These are phyloP conservation scores for Cladosporium sphaerospermum DNA, from an alignment of 2,329 filamentous ascomycete genomes.

Conservation along the genomic window DNA sequence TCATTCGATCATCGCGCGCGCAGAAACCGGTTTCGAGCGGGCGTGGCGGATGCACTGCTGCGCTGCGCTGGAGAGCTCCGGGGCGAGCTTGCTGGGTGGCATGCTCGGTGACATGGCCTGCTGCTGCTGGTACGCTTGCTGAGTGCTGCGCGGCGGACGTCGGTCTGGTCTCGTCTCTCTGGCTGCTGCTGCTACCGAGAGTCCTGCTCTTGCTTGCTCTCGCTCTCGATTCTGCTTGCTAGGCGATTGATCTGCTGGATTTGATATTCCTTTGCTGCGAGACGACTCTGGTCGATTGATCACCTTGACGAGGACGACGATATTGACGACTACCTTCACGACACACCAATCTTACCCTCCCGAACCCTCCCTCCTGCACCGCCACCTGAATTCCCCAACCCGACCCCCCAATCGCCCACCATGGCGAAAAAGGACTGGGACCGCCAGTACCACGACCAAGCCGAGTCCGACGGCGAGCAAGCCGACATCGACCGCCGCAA, in stretches of 20 bases:
- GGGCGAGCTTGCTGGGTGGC: not conserved
- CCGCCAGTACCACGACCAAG: conserved; percentile 6
- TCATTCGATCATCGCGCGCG: conserved; percentile 5
- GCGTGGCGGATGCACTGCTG: not conserved
- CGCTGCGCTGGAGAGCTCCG: not conserved
- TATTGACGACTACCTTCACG: not conserved
- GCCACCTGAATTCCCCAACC: too few relatives aligned
- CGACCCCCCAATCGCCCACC: not conserved
- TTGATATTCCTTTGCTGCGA: too few relatives aligned
- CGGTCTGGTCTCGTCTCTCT: not conserved
- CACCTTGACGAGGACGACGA: not conserved
- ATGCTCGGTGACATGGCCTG: not conserved
- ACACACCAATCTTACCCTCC: too few relatives aligned
- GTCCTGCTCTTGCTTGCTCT: not conserved
- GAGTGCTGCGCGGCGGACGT: too few relatives aligned
- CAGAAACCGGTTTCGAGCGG: conserved; percentile 8
- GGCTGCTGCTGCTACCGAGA: not conserved
- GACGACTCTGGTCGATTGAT: too few relatives aligned
- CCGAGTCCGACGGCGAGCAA: conserved; percentile 1
- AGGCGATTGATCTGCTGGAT: too few relatives aligned
- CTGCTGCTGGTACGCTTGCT: not conserved
- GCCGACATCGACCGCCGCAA: conserved; percentile 15
- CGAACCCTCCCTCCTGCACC: too few relatives aligned
- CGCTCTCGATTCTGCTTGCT: not conserved
- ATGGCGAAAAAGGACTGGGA: conserved; percentile 3